Percentiles rank a stretch among this genome's conserved stretches.
Conservation (phyloP, 2,329 filamentous ascomycete species). For the Calonectria pauciramosa region DNA sequence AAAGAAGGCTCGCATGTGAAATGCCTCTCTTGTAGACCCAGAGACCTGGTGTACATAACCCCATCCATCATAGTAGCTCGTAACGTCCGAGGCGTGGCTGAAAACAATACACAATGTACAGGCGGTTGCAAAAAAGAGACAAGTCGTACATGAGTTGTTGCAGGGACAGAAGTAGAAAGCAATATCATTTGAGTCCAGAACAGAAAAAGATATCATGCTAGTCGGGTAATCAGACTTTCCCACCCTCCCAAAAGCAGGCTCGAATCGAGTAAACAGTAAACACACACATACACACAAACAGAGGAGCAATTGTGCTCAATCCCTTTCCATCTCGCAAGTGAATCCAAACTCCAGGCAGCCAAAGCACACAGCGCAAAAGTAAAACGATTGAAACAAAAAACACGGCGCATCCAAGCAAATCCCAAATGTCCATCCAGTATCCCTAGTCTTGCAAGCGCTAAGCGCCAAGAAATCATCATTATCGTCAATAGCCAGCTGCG, state of each 20-base stretch:
- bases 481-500: slow-evolving; percentile 48
- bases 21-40: not conserved
- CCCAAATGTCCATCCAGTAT: slow-evolving; percentile 39
- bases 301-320: slow-evolving; percentile 25
- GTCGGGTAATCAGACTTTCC: slow-evolving; percentile 27
- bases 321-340: slow-evolving; percentile 30
- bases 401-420: slow-evolving; percentile 38
- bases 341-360: slow-evolving; percentile 48
- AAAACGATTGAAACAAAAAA: slow-evolving; percentile 18
- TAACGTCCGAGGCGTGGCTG: not conserved
- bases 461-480: slow-evolving; percentile 47
- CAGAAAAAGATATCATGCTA: slow-evolving; percentile 36
- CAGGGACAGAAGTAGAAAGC: slow-evolving; percentile 14
- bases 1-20: not conserved
- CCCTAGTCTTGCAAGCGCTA: slow-evolving; percentile 42
- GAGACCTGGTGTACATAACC: not conserved
- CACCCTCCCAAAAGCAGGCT: slow-evolving; percentile 23
- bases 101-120: slow-evolving; percentile 9
- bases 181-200: slow-evolving; percentile 30
- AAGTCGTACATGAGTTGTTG: not conserved
- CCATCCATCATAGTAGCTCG: not conserved
- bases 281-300: slow-evolving; percentile 17
- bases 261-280: slow-evolving; percentile 19
- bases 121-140: not conserved
- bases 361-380: slow-evolving; percentile 21